phyloP scores from a whole-genome alignment of 2,329 filamentous ascomycete species.

The Samsoniella hepiali region DNA sequence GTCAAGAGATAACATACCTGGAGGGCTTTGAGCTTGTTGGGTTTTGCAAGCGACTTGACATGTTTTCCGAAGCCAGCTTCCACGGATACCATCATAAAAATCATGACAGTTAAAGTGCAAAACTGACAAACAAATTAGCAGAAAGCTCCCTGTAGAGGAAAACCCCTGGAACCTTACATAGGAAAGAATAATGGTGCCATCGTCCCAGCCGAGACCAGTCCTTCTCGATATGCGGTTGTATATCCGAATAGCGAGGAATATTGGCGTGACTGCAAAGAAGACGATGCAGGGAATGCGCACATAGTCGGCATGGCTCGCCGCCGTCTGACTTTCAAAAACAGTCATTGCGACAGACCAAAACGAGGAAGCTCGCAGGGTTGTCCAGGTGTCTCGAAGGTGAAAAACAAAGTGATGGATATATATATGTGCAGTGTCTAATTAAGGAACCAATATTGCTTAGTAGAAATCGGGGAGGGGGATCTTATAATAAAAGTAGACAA shows the following conservation, averaged over 20 bases:
- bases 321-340: slow-evolving; percentile 30
- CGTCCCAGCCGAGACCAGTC: slow-evolving; percentile 39
- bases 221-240: slow-evolving; percentile 38
- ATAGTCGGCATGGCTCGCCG: slow-evolving; percentile 37
- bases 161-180: slow-evolving; percentile 31
- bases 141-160: too few relatives aligned
- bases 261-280: slow-evolving; percentile 42
- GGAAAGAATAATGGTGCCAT: slow-evolving; percentile 41
- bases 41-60: slow-evolving; percentile 31
- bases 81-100: slow-evolving; percentile 40
- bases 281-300: slow-evolving; percentile 39
- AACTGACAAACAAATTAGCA: slow-evolving; percentile 25
- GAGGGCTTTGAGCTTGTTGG: slow-evolving; percentile 36
- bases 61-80: slow-evolving; percentile 43
- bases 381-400: not conserved
- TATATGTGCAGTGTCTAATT: not conserved
- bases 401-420: not conserved
- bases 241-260: slow-evolving; percentile 39
- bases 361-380: not conserved
- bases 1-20: slow-evolving; percentile 27
- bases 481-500: not conserved
- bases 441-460: not conserved
- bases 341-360: slow-evolving; percentile 20
- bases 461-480: not conserved
- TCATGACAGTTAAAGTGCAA: slow-evolving; percentile 35